A percentile compares a stretch with the other conserved stretches of the same genome.
Conservation (phyloP, 2,329 filamentous ascomycete genomes). For the Myriangium duriaei region DNA sequence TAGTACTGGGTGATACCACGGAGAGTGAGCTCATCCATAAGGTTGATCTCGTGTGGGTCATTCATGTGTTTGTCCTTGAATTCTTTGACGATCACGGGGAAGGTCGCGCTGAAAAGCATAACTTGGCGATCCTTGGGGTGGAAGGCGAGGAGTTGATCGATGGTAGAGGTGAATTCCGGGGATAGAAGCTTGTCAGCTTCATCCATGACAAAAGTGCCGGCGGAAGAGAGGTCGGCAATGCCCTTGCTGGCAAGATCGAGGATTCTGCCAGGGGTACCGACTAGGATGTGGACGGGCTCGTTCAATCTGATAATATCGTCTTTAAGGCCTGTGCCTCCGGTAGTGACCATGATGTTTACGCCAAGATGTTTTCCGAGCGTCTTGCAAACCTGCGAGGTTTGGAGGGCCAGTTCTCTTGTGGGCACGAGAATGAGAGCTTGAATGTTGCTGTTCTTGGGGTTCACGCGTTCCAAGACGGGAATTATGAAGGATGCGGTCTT, state of each 20-base stretch:
- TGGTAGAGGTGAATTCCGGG: constrained; percentile 90
- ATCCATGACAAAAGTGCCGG: constrained; percentile 98
- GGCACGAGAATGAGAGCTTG: constrained; percentile 94
- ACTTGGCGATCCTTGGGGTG: constrained; percentile 96
- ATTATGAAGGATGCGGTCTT: constrained; percentile 98
- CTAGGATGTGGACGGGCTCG: constrained; percentile 92
- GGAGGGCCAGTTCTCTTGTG: constrained; percentile 89
- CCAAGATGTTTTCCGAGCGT: constrained; percentile 93
- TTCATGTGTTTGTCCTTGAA: constrained; percentile 98
- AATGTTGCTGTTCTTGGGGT: constrained; percentile 91
- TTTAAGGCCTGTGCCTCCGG: constrained; percentile 84
- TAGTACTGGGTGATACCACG: constrained; percentile 99
- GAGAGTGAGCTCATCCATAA: constrained; percentile 97
- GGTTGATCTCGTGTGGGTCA: constrained; percentile 93
- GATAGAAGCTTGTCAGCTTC: constrained; percentile 97
- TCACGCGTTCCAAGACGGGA: constrained; percentile 86
- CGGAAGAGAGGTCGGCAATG: constrained; percentile 90
- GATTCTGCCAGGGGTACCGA: constrained; percentile 92
- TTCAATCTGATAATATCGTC: constrained; percentile 94
- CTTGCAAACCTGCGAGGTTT: constrained; percentile 99
- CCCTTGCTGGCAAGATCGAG: constrained; percentile 92
- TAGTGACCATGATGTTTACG: constrained; percentile 98
- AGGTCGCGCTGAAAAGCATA: constrained; percentile 98
- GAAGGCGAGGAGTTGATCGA: constrained; percentile 89
- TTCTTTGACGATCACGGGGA: constrained; percentile 90